A percentile compares a stretch with the other conserved stretches of the same genome.
phyloP scores from a whole-genome alignment of 176 grass and related monocot species.

The Musa acuminata region DNA sequence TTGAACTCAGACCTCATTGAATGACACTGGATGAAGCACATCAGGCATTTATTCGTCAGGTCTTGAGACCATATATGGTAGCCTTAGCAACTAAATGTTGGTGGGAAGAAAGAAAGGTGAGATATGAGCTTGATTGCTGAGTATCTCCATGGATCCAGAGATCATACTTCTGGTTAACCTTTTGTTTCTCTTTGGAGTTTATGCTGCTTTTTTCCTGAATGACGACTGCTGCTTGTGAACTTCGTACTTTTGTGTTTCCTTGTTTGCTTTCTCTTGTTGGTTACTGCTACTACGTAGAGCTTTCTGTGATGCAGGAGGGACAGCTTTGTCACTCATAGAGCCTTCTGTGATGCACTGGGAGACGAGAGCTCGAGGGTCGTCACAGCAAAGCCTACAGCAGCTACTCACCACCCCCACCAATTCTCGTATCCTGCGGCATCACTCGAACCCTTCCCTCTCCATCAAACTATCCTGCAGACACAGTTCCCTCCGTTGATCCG shows the following conservation, averaged over 20 bases:
- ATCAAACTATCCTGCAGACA: background rate
- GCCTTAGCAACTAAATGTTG: no score
- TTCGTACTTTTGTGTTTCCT: background rate
- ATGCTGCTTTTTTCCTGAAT: background rate
- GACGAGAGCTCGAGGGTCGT: background rate
- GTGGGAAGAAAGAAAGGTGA: no score
- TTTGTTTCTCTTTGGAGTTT: background rate
- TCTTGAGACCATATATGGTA: no score
- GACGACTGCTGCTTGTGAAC: background rate
- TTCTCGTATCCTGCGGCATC: background rate
- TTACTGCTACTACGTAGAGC: background rate
- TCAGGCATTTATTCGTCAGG: no score
- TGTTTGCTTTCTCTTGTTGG: background rate
- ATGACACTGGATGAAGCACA: no score
- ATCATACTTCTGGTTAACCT: background rate
- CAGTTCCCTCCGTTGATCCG: background rate
- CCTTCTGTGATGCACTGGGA: conserved; percentile 2
- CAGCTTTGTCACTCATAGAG: conserved; percentile 6
- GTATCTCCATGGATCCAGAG: no score
- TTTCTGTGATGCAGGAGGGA: background rate
- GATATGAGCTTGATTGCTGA: no score
- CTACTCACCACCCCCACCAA: background rate
- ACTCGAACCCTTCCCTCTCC: background rate
- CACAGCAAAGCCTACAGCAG: background rate
- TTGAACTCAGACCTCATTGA: no score